These are phyloP conservation scores for Nepenthes mirabilis DNA, from an alignment of 148 eudicot species.

Conservation along the genomic window DNA sequence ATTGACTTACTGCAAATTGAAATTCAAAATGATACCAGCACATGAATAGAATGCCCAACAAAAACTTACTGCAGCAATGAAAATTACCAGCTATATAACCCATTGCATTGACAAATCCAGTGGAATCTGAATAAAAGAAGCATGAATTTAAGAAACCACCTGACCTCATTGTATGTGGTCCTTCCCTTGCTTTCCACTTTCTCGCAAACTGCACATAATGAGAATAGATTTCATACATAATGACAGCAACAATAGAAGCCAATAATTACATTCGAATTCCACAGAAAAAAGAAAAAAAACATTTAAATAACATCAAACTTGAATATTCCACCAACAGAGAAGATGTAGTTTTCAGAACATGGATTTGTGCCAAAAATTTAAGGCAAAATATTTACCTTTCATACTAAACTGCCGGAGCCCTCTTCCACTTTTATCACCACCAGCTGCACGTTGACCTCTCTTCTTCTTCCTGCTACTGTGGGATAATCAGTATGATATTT, in stretches of 20 bases:
- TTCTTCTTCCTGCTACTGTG: slow-evolving; percentile 73
- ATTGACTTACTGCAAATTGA: too few species aligned
- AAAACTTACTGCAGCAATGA: not conserved
- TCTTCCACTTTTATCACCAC: slow-evolving; percentile 87
- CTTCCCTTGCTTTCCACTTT: slow-evolving; percentile 99
- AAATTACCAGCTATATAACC: too few species aligned
- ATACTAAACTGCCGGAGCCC: slow-evolving; percentile 99
- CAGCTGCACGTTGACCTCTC: slow-evolving; percentile 78
- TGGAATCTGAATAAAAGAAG: slow-evolving; percentile 4
- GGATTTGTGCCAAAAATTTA: not conserved
- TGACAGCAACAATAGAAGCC: slow-evolving; percentile 5
- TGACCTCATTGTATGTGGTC: slow-evolving; percentile 93
- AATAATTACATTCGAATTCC: not conserved
- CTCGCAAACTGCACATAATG: slow-evolving; percentile 57
- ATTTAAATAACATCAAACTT: not conserved
- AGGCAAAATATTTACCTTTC: slow-evolving; percentile 55
- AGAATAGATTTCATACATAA: slow-evolving; percentile 2
- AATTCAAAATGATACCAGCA: too few species aligned
- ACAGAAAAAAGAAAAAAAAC: not conserved
- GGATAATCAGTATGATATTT: not conserved
- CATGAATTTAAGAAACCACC: slow-evolving; percentile 9
- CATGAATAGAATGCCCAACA: too few species aligned
- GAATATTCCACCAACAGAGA: not conserved
- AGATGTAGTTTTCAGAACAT: not conserved
- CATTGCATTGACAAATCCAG: not conserved